These are phyloP conservation scores for Lepiota venenata DNA, from an alignment of 768 basidiomycete species.

Conservation along the genomic window DNA sequence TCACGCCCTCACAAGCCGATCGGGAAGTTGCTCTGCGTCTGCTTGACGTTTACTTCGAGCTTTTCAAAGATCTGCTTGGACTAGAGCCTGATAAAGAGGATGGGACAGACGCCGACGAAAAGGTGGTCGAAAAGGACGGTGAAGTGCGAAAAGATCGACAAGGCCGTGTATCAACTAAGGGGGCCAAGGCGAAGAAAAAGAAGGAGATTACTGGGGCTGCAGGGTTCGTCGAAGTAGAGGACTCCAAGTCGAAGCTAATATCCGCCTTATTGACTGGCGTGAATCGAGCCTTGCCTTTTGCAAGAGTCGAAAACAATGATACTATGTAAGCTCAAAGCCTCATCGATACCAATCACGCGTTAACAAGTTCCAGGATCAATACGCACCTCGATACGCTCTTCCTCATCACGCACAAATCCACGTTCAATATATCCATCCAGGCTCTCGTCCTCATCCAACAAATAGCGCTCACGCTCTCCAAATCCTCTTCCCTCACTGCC, in stretches of 20 bases:
- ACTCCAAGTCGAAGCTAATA: constrained; percentile 76
- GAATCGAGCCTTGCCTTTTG: constrained; percentile 93
- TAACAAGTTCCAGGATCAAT: constrained; percentile 50
- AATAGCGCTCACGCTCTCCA: constrained; percentile 55
- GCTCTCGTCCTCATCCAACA: constrained; percentile 88
- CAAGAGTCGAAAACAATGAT: constrained; percentile 70
- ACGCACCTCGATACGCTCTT: constrained; percentile 92
- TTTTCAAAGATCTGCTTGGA: constrained; percentile 87
- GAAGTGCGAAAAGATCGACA: constrained; percentile 26
- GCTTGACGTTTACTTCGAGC: constrained; percentile 90
- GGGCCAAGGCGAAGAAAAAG: constrained; percentile 35
- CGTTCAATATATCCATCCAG: constrained; percentile 95
- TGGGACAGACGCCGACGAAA: constrained; percentile 36
- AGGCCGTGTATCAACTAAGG: constrained; percentile 11
- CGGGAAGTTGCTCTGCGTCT: constrained; percentile 71
- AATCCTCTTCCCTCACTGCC: constrained; percentile 31
- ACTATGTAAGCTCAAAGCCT: constrained; percentile 44
- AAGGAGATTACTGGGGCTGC: constrained; percentile 53
- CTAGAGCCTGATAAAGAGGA: constrained; percentile 39
- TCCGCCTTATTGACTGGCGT: constrained; percentile 92
- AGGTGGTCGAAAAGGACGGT: constrained; percentile 28
- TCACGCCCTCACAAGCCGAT: constrained; percentile 52
- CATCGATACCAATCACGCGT: background rate
- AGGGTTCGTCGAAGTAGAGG: constrained; percentile 73
- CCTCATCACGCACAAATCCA: constrained; percentile 91